Evolutionary conservation across 805 yeast genomes (phyloP).

Genomic region (Starmera amethionina): DNA sequence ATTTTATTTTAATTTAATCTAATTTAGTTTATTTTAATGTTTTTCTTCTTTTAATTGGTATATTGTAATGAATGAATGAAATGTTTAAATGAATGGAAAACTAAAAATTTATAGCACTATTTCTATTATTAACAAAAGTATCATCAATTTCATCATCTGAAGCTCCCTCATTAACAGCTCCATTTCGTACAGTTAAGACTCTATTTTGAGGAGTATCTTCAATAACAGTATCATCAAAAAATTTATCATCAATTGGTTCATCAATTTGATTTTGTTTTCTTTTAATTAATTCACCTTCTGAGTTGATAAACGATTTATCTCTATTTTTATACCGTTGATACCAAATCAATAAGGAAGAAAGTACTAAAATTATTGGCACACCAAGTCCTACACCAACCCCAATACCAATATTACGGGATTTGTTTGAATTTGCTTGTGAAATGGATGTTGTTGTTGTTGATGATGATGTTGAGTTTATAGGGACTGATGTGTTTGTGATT

Average conservation of each 20-base stretch:
- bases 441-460: constrained; percentile 2
- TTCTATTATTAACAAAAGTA: constrained; percentile 8
- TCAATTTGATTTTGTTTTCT: constrained; percentile 8
- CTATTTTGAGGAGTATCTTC: constrained; percentile 2
- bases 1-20: too few species aligned
- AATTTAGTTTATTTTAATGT: too few species aligned
- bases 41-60: too few species aligned
- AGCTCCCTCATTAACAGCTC: not conserved
- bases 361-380: constrained; percentile 36
- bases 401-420: constrained; percentile 41
- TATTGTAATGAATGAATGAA: too few species aligned
- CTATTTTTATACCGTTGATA: constrained; percentile 7
- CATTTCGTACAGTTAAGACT: not conserved
- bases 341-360: constrained; percentile 4
- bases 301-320: constrained; percentile 12
- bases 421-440: constrained; percentile 30
- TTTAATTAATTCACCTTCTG: constrained; percentile 18
- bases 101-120: constrained; percentile 1
- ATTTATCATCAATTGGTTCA: constrained; percentile 17
- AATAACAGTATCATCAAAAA: constrained; percentile 17
- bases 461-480: constrained; percentile 19
- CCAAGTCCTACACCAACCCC: constrained; percentile 68
- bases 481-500: constrained; percentile 13
- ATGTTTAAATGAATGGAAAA: too few species aligned
- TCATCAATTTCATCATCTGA: constrained; percentile 7